Conservation (phyloP, 2,329 filamentous ascomycete genomes). For the Stromatinia cepivora region DNA sequence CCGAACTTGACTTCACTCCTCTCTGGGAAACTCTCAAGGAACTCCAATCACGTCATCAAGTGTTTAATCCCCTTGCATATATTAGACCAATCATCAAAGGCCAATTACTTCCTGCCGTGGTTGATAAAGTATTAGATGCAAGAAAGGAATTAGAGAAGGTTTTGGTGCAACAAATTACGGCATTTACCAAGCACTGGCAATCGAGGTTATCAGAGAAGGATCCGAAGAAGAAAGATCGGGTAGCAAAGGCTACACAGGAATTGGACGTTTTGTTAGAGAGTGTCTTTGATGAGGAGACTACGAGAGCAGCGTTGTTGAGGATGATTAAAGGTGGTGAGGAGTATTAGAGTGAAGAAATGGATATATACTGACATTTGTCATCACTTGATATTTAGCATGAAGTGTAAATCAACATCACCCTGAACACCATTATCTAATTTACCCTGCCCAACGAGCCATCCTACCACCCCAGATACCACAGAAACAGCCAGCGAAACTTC, state of each 20-base stretch:
- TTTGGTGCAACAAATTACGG: constrained; percentile 61
- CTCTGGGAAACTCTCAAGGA: constrained; percentile 62
- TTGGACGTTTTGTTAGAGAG: constrained; percentile 56
- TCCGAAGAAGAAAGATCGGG: constrained; percentile 45
- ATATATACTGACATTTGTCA: neutral
- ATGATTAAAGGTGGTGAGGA: constrained; percentile 35
- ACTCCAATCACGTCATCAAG: constrained; percentile 48
- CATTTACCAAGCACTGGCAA: constrained; percentile 61
- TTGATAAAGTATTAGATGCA: constrained; percentile 54
- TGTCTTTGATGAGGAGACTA: constrained; percentile 50
- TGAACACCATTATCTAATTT: neutral
- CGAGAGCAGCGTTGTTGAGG: constrained; percentile 39
- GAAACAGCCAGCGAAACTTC: neutral
- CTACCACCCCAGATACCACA: neutral
- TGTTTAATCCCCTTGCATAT: constrained; percentile 53
- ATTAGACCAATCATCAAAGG: constrained; percentile 47
- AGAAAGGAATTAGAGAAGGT: constrained; percentile 65
- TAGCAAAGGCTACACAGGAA: constrained; percentile 56
- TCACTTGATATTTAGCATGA: neutral
- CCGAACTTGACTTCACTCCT: constrained; percentile 61
- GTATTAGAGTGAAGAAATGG: neutral
- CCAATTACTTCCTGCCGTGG: constrained; percentile 41
- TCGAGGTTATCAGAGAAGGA: constrained; percentile 51
- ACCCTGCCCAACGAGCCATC: no score
- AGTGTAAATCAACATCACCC: neutral